These are phyloP conservation scores for Galerina marginata DNA, from an alignment of 768 basidiomycete species.

Conservation along the genomic window DNA sequence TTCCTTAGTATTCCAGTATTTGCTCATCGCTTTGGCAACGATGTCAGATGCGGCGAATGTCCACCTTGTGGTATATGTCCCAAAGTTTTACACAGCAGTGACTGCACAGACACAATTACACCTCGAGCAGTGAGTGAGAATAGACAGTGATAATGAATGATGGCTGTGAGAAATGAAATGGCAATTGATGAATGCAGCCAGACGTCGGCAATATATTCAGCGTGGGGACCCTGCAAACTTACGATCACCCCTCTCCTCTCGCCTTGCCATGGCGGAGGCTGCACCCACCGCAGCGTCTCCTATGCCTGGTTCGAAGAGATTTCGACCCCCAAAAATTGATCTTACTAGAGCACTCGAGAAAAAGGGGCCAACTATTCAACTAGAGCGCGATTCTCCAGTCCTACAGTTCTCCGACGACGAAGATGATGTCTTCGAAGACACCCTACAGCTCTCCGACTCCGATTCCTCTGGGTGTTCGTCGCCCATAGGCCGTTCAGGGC, in stretches of 20 bases:
- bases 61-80: no score
- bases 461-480: conserved; percentile 38
- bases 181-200: conserved; percentile 2
- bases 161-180: background rate
- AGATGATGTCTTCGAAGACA: conserved; percentile 45
- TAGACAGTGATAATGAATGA: background rate
- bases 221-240: background rate
- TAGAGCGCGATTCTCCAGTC: conserved; percentile 40
- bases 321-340: conserved; percentile 58
- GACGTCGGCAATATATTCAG: background rate
- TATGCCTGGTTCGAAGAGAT: conserved; percentile 39
- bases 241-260: background rate
- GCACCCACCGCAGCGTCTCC: conserved; percentile 5
- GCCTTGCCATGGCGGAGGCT: conserved; percentile 8
- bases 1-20: background rate
- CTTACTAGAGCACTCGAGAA: conserved; percentile 41
- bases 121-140: background rate
- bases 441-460: conserved; percentile 45
- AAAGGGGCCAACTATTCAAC: conserved; percentile 37
- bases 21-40: conserved; percentile 4
- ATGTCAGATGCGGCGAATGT: background rate
- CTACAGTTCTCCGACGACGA: conserved; percentile 34
- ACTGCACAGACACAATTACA: no score
- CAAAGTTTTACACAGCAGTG: no score
- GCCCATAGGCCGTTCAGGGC: conserved; percentile 32